These are phyloP conservation scores for Russula brevipes DNA, from an alignment of 768 basidiomycete genomes.

Conservation along the genomic window DNA sequence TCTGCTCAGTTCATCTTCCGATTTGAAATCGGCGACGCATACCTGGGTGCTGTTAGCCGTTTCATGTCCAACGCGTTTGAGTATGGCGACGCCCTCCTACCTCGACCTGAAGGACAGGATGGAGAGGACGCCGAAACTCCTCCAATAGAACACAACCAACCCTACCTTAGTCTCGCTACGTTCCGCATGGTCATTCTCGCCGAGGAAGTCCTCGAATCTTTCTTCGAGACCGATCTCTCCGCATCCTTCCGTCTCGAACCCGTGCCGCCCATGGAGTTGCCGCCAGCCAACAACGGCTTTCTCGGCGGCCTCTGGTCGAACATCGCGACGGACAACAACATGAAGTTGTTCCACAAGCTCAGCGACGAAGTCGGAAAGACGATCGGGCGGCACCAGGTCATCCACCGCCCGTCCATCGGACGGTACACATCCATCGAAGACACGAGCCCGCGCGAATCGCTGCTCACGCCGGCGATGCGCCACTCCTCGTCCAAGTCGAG, in stretches of 20 bases:
- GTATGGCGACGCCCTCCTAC: slow-evolving; percentile 90
- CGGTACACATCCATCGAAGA: slow-evolving; percentile 80
- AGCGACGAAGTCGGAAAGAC: slow-evolving; percentile 94
- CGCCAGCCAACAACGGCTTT: slow-evolving; percentile 53
- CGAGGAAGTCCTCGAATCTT: slow-evolving; percentile 92
- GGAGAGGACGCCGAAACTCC: slow-evolving; percentile 38
- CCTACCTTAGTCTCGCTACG: slow-evolving; percentile 90
- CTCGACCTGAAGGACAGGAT: slow-evolving; percentile 41
- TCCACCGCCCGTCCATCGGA: slow-evolving; percentile 79
- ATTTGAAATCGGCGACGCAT: slow-evolving; percentile 93
- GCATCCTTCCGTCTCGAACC: slow-evolving; percentile 79
- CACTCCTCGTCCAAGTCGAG: slow-evolving; percentile 54
- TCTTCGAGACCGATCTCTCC: slow-evolving; percentile 91
- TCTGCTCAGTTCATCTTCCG: slow-evolving; percentile 88
- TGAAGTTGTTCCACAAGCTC: slow-evolving; percentile 87
- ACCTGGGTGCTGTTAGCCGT: slow-evolving; percentile 90
- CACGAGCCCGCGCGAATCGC: slow-evolving; percentile 80
- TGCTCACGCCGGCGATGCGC: slow-evolving; percentile 68
- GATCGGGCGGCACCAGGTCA: slow-evolving; percentile 86
- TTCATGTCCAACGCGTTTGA: slow-evolving; percentile 99
- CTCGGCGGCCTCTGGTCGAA: slow-evolving; percentile 84
- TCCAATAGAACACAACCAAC: slow-evolving; percentile 68
- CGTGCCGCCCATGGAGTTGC: slow-evolving; percentile 61
- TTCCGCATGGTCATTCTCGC: slow-evolving; percentile 99
- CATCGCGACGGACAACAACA: slow-evolving; percentile 87